Evolutionary conservation across 1,284 basidiomycete genomes (phyloP), one percentile per base, ranked within the genome.

Genomic region (Cutaneotrichosporon spelunceum): DNA sequence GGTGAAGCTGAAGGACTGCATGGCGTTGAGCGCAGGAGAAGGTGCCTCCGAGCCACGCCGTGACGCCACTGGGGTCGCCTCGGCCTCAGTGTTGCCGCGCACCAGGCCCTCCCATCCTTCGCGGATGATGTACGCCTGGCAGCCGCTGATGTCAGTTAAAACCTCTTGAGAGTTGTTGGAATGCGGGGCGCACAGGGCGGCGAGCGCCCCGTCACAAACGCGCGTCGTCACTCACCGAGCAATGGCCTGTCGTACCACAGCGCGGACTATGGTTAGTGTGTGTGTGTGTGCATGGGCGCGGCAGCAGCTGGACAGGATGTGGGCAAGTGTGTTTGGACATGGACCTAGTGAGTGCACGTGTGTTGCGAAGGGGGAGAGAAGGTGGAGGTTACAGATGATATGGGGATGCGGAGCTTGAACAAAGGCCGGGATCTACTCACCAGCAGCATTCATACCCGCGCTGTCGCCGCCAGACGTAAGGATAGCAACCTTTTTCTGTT

Each of bases 391-490:
- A 7, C 30, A 33, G 30, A 2, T 7, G 1, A 33, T 3, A 9
- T 11, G 13, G 8, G 30, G 1, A 33, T 3, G 8, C 30, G 13
- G 8, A 9, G 30, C 13, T 33, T 33, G 30, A 7, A 33, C 30
- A 7, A 33, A 33, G 30, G 8, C 30, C 30, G 4, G 30, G 2
- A 11, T 33, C 13, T 13, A 66, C 75, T 69, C 59, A 78, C 78
- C 78, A 57, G 89, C 92, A 36, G 93, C 92, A 77, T 96, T 96
- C 93, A 95, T 93, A 70, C 91, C 95, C 52, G 96, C 93, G 77
- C 90, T 92, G 82, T 99, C 95, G 71, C 96, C 95, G 62, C 95
- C 96, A 0, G 90, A 93, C 3, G 95, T 99, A 72, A 99, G 86
- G 57, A 97, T 89, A 6, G 93, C 94, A 84, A 93, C 90, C 71